Evolutionary conservation across 257 asterid species (phyloP).

Genomic region (Paraleonurus japonicus): DNA sequence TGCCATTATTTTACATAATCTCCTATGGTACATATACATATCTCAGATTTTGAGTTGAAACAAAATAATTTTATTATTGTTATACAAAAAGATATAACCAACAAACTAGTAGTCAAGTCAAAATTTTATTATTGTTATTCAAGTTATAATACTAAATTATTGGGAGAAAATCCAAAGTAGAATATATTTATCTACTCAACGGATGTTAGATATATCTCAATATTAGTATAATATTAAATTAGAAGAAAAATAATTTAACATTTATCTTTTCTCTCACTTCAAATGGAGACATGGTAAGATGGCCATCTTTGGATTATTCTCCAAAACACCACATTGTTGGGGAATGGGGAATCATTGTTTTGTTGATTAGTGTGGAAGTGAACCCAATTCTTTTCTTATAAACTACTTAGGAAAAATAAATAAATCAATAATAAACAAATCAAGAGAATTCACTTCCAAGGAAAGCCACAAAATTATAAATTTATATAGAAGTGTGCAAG

Average conservation of each 20-base stretch:
- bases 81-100: neutral
- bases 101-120: neutral
- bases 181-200: neutral
- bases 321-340: conserved; percentile 33
- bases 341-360: conserved; percentile 50
- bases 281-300: conserved; percentile 44
- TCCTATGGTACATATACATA: neutral
- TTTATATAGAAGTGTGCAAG: conserved; percentile 1
- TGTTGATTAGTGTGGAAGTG: conserved; percentile 62
- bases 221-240: too few species aligned
- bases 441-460: conserved; percentile 34
- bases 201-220: too few species aligned
- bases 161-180: neutral
- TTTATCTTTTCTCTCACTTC: conserved; percentile 18
- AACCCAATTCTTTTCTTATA: conserved; percentile 24
- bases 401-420: conserved; percentile 10
- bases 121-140: too few species aligned
- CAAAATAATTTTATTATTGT: neutral
- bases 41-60: too few species aligned
- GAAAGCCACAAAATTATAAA: conserved; percentile 22
- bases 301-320: conserved; percentile 41
- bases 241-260: too few species aligned
- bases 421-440: conserved; percentile 9
- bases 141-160: neutral
- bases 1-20: neutral